Conservation (phyloP, 2,329 filamentous ascomycete genomes). For the Sphaerulina musiva region DNA sequence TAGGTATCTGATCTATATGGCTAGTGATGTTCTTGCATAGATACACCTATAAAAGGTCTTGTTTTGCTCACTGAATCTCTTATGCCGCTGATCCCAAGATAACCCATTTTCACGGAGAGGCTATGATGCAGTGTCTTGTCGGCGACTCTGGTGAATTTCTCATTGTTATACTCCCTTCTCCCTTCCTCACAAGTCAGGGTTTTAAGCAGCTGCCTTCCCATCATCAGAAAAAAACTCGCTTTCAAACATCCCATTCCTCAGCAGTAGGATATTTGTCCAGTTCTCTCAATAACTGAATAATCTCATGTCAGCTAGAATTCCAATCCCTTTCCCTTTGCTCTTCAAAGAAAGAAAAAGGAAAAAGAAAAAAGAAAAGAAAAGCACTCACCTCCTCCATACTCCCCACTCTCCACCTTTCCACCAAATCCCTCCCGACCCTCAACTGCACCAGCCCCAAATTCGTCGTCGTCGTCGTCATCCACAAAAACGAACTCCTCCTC, state of each 20-base stretch:
- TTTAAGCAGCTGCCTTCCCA: slow-evolving; percentile 42
- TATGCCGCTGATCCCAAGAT: slow-evolving; percentile 38
- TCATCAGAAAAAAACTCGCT: no score
- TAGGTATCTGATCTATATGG: no score
- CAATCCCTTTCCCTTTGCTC: no score
- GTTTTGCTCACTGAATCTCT: slow-evolving; percentile 31
- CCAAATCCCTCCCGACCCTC: slow-evolving; percentile 1
- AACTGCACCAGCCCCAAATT: background rate
- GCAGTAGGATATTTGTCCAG: background rate
- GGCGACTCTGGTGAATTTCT: slow-evolving; percentile 42
- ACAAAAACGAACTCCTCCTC: no score
- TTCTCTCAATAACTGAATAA: background rate
- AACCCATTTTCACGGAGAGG: no score
- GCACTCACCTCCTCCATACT: background rate
- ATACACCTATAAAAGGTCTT: no score
- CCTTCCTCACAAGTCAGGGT: slow-evolving; percentile 41
- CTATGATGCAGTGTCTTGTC: slow-evolving; percentile 36
- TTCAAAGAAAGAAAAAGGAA: no score
- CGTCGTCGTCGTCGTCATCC: no score
- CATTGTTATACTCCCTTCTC: slow-evolving; percentile 40
- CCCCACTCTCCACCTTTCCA: slow-evolving; percentile 1
- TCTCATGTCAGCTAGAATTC: no score
- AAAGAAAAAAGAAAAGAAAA: background rate
- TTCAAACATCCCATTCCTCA: background rate
- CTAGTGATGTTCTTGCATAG: no score